Percentiles rank a stretch among this genome's conserved stretches.
These are phyloP conservation scores for Coccomyxa sp. DNA, from an alignment of 139 green algal species.

Conservation along the genomic window DNA sequence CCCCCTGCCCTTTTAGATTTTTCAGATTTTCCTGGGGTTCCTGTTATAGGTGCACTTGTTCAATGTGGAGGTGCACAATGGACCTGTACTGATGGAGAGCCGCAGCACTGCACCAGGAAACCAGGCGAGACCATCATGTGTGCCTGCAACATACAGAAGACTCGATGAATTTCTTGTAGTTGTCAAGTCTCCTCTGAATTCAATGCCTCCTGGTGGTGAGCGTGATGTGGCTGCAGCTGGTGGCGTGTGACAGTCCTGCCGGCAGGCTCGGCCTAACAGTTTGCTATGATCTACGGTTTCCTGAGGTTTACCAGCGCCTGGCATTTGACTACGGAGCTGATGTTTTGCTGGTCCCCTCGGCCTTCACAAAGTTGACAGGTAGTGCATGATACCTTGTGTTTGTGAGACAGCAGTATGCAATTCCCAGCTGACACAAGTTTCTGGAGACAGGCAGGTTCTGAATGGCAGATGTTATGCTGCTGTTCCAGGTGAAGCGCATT, in stretches of 20 bases:
- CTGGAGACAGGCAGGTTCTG: neutral
- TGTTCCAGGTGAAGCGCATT: slow-evolving; percentile 78
- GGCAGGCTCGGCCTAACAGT: slow-evolving; percentile 79
- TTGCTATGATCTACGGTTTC: slow-evolving; percentile 97
- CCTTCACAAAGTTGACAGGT: slow-evolving; percentile 69
- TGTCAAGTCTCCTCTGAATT: neutral
- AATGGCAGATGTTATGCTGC: neutral
- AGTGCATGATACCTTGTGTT: neutral
- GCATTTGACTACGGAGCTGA: slow-evolving; percentile 63
- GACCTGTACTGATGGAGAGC: slow-evolving; percentile 82
- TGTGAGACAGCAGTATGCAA: neutral
- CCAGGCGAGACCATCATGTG: slow-evolving; percentile 25
- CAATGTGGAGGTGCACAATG: slow-evolving; percentile 82
- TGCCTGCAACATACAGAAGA: neutral
- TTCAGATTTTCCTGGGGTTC: neutral
- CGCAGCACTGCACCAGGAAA: slow-evolving; percentile 57
- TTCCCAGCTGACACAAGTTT: neutral
- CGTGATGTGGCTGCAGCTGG: slow-evolving; percentile 36
- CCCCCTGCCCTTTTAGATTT: neutral
- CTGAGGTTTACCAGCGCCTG: slow-evolving; percentile 85
- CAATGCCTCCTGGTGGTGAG: neutral
- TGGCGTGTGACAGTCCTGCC: slow-evolving; percentile 66
- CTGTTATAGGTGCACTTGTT: slow-evolving; percentile 85
- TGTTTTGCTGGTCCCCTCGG: slow-evolving; percentile 67
- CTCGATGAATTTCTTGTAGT: neutral